Base-by-base conservation (phyloP, 2,329 filamentous ascomycete genomes). In the Fusarium coicis region DNA sequence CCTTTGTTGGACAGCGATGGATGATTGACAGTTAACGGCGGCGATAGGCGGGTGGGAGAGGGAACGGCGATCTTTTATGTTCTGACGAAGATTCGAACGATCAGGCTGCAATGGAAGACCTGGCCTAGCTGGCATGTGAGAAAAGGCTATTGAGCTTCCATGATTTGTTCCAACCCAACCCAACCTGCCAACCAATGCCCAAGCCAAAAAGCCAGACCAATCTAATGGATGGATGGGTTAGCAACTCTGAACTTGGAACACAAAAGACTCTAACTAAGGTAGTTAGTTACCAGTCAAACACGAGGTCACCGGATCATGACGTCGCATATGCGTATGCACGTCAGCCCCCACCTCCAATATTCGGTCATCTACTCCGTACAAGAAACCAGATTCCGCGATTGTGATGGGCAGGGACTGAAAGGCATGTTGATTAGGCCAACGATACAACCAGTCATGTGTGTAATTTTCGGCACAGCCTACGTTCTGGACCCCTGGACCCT, bases 311-410 rank as follows among this genome's bases (percentile, higher is more conserved):
- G 30, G 64, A 46, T 63, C 70, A 76, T 76, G 74, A 76, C 74
- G 74, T 76, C 73, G 70, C 70, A 71, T 70, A 75, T 75, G 74
- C 70, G 63, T 63, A 73, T 76, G 74, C 74, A 73, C 72, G 70
- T 75, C 74, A 76, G 72, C 72, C 71, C 68, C 71, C 73, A 46
- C 68, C 63, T 52, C 57, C 49, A 47, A 36, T 19, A 40, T 44
- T 55, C 54, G 19, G 52, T 49, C 44, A 52, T 56, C 42, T 36
- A 34, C 32, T 34, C 32, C 32, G 32, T 34, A 54, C 59, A 72
- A 74, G 69, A 76, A 76, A 74, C 74, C 71, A 76, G 74, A 75
- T 74, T 76, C 76, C 52, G 63, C 40, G 44, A 49, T 52, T 50
- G 30, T 54, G 43, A 52, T 46, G 26, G 60, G 49, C 64, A 72